These are phyloP conservation scores for Cyberlindnera maritima DNA, from an alignment of 805 yeast species.

Conservation along the genomic window DNA sequence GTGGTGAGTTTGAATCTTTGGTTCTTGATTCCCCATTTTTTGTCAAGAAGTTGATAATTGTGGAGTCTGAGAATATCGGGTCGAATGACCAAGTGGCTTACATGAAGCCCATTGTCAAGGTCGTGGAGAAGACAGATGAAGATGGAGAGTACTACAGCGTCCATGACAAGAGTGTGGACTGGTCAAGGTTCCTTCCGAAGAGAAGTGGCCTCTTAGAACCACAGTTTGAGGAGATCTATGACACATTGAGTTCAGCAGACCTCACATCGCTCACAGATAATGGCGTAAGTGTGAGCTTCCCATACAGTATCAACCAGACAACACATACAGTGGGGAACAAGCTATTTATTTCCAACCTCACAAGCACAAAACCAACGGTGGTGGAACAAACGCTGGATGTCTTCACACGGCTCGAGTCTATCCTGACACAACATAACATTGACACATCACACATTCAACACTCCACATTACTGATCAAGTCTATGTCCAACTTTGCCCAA, in stretches of 20 bases:
- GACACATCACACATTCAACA: conserved; percentile 50
- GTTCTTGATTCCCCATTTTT: conserved; percentile 92
- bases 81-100: conserved; percentile 68
- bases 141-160: conserved; percentile 22
- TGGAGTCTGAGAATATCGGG: conserved; percentile 19
- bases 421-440: conserved; percentile 33
- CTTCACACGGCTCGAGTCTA: conserved; percentile 39
- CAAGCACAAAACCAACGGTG: conserved; percentile 24
- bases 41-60: conserved; percentile 39
- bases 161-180: conserved; percentile 18
- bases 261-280: background rate
- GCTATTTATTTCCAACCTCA: conserved; percentile 44
- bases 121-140: conserved; percentile 36
- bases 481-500: conserved; percentile 61
- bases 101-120: conserved; percentile 52
- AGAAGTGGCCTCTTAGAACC: conserved; percentile 35
- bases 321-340: conserved; percentile 25
- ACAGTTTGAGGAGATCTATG: conserved; percentile 37
- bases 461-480: conserved; percentile 55
- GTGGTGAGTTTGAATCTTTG: conserved; percentile 95
- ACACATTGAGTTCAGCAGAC: conserved; percentile 1
- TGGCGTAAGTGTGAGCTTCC: background rate
- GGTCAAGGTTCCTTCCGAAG: conserved; percentile 21
- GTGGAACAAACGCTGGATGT: conserved; percentile 48
- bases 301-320: conserved; percentile 3